Base-by-base conservation (phyloP, 139 green algal species). In the Picochlorum sp. region DNA sequence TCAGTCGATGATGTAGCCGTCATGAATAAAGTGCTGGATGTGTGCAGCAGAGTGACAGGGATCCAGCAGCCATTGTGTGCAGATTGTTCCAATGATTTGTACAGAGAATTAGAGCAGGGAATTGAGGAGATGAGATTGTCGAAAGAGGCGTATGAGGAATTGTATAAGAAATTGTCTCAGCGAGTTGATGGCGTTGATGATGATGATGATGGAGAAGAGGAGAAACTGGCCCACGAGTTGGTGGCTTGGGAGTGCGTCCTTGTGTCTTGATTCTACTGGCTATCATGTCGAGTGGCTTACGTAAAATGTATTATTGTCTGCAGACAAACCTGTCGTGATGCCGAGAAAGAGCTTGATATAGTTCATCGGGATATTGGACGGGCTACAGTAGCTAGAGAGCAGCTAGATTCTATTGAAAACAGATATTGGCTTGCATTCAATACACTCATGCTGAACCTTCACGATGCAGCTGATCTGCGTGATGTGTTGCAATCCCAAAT, bases 51-150 rank as follows among this genome's bases (percentile, higher is more conserved):
- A 26, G n/a, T 20, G 47, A 21, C 18, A 20, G 47, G 47, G 47
- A 24, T 54, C 13, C 47, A 54, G 15, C n/a, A 93, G 52, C 89
- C 87, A 24, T 66, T 96, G 56, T 96, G 90, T 65, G 49, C 84
- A n/a, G 89, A 95, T 50, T 96, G 90, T 62, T 75, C 79, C 4
- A 68, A 54, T 3, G 78, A 88, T 57, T 77, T 94, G 32, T 77
- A 80, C 62, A 80, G 84, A 56, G 83, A 95, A 73, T 70, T 95
- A 52, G 79, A 91, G 30, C 72, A 47, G 2, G 66, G 88, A 70
- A 71, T 89, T 14, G 47, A 64, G 15, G 85, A 95, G 44, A 65
- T 79, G 24, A 77, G 95, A 65, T 62, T 59, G 6, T 82, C 92
- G 45, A 77, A 84, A 3, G 62, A 69, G 0, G 68, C 75, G 15